Evolutionary conservation across 805 yeast genomes (phyloP), one percentile per base, ranked within the genome.

Genomic region (Pichia sporocuriosa): DNA sequence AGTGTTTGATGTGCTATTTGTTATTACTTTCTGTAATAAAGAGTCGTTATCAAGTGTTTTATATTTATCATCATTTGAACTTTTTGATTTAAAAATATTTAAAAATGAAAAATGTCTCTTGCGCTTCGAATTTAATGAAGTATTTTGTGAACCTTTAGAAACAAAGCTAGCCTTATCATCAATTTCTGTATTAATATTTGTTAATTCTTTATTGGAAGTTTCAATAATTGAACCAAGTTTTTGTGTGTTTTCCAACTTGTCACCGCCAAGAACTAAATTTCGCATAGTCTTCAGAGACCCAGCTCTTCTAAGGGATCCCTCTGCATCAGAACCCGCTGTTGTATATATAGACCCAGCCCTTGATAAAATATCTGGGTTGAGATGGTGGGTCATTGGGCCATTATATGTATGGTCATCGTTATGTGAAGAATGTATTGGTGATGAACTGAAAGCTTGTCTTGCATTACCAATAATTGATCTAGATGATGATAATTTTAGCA

Each of bases 401-500:
- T n/a, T n/a, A n/a, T n/a, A n/a, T n/a, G 13, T 26, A 27, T 27
- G 26, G 17, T 11, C 25, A 26, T 15, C 22, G 7, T 16, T 35
- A 6, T 28, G 17, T 20, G 19, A 16, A 10, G 39, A 30, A 12
- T 31, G 34, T 4, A 29, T 8, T 22, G 42, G 41, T 1, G 53
- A 48, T 4, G 53, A 50, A 15, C 52, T 45, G 23, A 50, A 46
- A 2, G 52, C 51, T 24, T 36, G 35, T 34, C 50, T 48, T 23
- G 52, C 51, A 25, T 25, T 45, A 16, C 58, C 59, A 22, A 51
- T 43, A 22, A 56, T 45, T 12, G 57, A 42, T 40, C 48, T 50
- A 6, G 63, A 56, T 26, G 31, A 37, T 4, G 42, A 33, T n/a
- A 60, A 34, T 35, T 58, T 49, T 26, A 61, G 39, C 53, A 61